Percentiles rank a stretch among this genome's conserved stretches.
These are phyloP conservation scores for Chaetomium strumarium DNA, from an alignment of 2,329 filamentous ascomycete species.

Conservation along the genomic window DNA sequence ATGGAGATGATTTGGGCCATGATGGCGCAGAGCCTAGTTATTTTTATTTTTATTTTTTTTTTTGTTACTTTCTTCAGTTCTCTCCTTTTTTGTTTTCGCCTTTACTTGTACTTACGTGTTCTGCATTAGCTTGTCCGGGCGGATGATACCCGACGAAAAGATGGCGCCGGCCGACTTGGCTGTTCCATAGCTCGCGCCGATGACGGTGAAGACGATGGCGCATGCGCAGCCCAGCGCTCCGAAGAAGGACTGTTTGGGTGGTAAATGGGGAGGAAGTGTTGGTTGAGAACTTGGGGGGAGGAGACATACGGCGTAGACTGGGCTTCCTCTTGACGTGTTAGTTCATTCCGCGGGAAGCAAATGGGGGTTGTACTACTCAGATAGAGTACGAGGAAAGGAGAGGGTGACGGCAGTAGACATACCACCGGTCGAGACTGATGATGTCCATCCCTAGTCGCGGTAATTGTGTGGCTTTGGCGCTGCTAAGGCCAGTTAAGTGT, in stretches of 20 bases:
- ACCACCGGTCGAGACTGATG: constrained; percentile 35
- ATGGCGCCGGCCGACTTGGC: constrained; percentile 99
- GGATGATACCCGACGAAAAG: constrained; percentile 92
- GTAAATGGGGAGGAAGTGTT: background rate
- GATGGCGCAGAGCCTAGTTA: constrained; percentile 85
- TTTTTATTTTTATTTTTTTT: background rate
- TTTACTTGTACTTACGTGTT: constrained; percentile 14
- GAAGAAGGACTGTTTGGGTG: constrained; percentile 64
- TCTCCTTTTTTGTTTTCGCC: background rate
- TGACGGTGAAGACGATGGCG: constrained; percentile 46
- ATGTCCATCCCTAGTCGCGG: constrained; percentile 27
- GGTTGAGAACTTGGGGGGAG: background rate
- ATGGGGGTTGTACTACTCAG: background rate
- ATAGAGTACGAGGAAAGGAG: background rate
- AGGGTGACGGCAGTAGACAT: constrained; percentile 4
- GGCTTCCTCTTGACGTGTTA: constrained; percentile 29
- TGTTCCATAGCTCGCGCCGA: constrained; percentile 90
- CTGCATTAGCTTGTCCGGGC: constrained; percentile 60
- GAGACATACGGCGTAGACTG: constrained; percentile 39
- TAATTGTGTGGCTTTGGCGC: background rate
- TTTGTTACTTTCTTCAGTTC: no score
- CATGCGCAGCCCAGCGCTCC: constrained; percentile 89
- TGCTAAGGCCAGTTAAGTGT: background rate
- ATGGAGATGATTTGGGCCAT: constrained; percentile 99
- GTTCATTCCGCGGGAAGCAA: background rate